Evolutionary conservation across 352 stramenopile genomes (phyloP).

Genomic region (Pythium rhizo-oryzae): DNA sequence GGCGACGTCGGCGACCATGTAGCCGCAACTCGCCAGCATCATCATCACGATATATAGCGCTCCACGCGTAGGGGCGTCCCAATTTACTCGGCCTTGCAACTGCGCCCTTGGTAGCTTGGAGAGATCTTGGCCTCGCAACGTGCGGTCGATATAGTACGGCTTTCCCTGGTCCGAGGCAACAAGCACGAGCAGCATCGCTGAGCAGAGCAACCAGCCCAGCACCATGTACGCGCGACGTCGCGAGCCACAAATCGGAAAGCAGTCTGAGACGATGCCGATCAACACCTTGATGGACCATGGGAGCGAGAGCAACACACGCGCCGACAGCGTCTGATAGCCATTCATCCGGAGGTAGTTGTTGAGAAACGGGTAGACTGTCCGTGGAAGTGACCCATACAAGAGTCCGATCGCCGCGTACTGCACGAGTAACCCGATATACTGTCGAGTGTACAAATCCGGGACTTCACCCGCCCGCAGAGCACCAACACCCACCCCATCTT

Average conservation of each 20-base stretch:
- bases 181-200: conserved; percentile 52
- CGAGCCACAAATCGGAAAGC: conserved; percentile 59
- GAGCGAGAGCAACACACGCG: conserved; percentile 54
- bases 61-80: conserved; percentile 25
- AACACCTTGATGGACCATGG: conserved; percentile 75
- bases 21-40: conserved; percentile 44
- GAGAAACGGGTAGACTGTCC: conserved; percentile 71
- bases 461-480: conserved; percentile 41
- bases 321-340: conserved; percentile 65
- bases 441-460: conserved; percentile 53
- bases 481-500: conserved; percentile 9
- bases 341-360: conserved; percentile 78
- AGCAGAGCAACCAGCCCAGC: conserved; percentile 60
- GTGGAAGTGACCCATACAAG: conserved; percentile 56
- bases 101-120: conserved; percentile 13
- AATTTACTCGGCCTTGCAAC: conserved; percentile 35
- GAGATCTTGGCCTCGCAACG: conserved; percentile 32
- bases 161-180: conserved; percentile 40
- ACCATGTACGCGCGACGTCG: conserved; percentile 75
- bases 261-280: conserved; percentile 65
- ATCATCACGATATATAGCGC: conserved; percentile 38
- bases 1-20: conserved; percentile 44
- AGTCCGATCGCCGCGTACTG: conserved; percentile 74
- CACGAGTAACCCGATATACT: conserved; percentile 60
- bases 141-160: conserved; percentile 62